A percentile compares a stretch with the other conserved stretches of the same genome.
phyloP scores from a whole-genome alignment of 352 stramenopile species.

The Phytophthora pseudosyringae region DNA sequence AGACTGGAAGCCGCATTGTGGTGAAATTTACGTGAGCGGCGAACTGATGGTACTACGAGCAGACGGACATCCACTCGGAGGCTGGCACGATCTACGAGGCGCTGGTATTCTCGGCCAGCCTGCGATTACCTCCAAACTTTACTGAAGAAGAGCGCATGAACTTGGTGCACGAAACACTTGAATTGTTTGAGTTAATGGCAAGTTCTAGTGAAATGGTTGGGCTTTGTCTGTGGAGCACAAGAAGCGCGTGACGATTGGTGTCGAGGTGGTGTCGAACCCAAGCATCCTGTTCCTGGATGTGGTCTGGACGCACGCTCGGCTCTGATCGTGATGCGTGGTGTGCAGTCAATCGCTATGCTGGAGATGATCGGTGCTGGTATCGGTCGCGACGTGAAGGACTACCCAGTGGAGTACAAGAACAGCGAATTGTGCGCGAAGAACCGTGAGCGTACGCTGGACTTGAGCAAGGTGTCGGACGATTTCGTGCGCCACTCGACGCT shows the following conservation, averaged over 20 bases:
- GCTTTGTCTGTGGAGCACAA: no score
- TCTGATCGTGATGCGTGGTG: conserved; percentile 40
- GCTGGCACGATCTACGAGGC: conserved; percentile 84
- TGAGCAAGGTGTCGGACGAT: conserved; percentile 30
- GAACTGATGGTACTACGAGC: conserved; percentile 68
- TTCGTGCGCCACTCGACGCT: conserved; percentile 55
- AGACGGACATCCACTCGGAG: conserved; percentile 43
- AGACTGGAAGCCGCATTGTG: conserved; percentile 69
- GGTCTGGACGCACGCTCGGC: conserved; percentile 84
- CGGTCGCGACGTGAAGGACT: conserved; percentile 57
- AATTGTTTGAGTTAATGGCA: conserved; percentile 51
- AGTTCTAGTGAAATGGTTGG: conserved; percentile 54
- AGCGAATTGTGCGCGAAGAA: conserved; percentile 42
- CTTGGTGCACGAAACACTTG: conserved; percentile 57
- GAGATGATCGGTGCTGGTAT: conserved; percentile 81
- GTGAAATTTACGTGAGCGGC: conserved; percentile 90
- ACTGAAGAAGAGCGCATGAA: conserved; percentile 46
- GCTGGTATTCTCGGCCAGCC: conserved; percentile 82
- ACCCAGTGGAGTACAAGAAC: conserved; percentile 57
- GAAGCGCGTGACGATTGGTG: no score
- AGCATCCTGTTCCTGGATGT: conserved; percentile 93
- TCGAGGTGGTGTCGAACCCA: no score
- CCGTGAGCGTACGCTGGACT: conserved; percentile 25
- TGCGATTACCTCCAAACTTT: conserved; percentile 69
- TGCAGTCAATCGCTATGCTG: conserved; percentile 91